Evolutionary conservation across 2,329 filamentous ascomycete species (phyloP).

Genomic region (Annulohypoxylon truncatum): DNA sequence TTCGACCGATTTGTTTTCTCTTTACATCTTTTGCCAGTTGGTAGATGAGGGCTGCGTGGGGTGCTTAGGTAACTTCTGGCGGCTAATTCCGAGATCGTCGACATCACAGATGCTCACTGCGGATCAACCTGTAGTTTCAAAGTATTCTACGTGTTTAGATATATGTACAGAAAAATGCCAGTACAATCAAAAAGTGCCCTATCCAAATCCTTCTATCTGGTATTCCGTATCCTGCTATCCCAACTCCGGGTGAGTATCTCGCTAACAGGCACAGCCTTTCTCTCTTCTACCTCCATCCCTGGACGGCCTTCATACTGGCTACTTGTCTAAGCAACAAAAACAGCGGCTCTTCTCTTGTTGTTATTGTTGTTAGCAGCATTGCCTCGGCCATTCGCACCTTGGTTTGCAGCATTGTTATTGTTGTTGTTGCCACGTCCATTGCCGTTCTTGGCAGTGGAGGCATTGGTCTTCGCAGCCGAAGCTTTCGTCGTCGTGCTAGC

Average conservation of each 20-base stretch:
- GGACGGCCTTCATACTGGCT: background rate
- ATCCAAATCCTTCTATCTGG: slow-evolving; percentile 30
- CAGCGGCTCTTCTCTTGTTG: slow-evolving; percentile 33
- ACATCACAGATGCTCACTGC: background rate
- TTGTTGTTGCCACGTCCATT: slow-evolving; percentile 17
- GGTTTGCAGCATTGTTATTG: slow-evolving; percentile 21
- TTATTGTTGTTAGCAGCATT: slow-evolving; percentile 12
- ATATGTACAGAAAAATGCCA: slow-evolving; percentile 38
- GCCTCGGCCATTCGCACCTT: background rate
- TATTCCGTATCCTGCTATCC: too few species aligned
- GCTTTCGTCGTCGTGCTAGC: slow-evolving; percentile 20
- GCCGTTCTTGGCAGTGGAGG: slow-evolving; percentile 18
- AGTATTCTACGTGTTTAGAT: slow-evolving; percentile 22
- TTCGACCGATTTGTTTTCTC: too few species aligned
- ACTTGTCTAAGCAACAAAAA: slow-evolving; percentile 28
- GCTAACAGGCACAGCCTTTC: slow-evolving; percentile 27
- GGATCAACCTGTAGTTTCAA: slow-evolving; percentile 6
- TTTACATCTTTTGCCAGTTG: too few species aligned
- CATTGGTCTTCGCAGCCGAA: slow-evolving; percentile 21
- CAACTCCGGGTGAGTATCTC: slow-evolving; percentile 29
- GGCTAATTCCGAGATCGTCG: too few species aligned
- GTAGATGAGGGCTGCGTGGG: too few species aligned
- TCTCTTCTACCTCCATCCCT: background rate
- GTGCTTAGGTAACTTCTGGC: too few species aligned
- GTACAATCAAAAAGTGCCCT: slow-evolving; percentile 30